These are phyloP conservation scores for Yarrowia sp. DNA, from an alignment of 805 yeast species.

Conservation along the genomic window DNA sequence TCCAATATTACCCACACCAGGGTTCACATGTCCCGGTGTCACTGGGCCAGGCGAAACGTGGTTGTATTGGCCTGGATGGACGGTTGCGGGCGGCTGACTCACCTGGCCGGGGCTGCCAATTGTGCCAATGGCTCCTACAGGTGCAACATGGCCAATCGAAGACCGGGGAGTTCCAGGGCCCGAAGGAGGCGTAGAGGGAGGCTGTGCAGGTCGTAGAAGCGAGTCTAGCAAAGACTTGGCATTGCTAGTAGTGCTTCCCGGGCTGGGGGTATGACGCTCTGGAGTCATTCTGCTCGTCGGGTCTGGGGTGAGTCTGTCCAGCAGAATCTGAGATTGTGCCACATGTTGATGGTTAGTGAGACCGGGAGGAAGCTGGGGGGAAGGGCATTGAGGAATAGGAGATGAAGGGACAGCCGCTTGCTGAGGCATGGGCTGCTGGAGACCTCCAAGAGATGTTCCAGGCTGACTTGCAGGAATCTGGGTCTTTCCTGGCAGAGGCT, in stretches of 20 bases:
- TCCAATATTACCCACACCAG: background rate
- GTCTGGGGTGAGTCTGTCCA: conserved; percentile 35
- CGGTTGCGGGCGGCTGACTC: background rate
- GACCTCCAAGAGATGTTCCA: conserved; percentile 23
- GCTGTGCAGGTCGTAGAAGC: conserved; percentile 19
- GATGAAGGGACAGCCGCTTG: background rate
- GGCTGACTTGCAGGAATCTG: conserved; percentile 24
- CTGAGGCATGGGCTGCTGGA: conserved; percentile 2
- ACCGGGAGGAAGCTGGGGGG: conserved; percentile 13
- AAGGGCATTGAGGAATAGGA: background rate
- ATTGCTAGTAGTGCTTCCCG: conserved; percentile 19
- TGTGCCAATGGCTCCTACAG: conserved; percentile 18
- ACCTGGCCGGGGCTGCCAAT: conserved; percentile 23
- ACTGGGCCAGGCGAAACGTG: background rate
- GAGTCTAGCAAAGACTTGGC: conserved; percentile 23
- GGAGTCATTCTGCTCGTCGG: conserved; percentile 11
- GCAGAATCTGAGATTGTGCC: conserved; percentile 30
- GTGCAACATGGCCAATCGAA: background rate
- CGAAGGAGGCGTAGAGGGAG: conserved; percentile 4
- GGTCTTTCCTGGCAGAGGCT: conserved; percentile 9
- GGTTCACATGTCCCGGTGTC: conserved; percentile 5
- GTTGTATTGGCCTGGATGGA: background rate
- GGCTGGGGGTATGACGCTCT: conserved; percentile 23
- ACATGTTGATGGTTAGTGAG: conserved; percentile 3
- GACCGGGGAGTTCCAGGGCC: conserved; percentile 12